Evolutionary conservation across 2,329 filamentous ascomycete species (phyloP).

Genomic region (Esteya vermicola): DNA sequence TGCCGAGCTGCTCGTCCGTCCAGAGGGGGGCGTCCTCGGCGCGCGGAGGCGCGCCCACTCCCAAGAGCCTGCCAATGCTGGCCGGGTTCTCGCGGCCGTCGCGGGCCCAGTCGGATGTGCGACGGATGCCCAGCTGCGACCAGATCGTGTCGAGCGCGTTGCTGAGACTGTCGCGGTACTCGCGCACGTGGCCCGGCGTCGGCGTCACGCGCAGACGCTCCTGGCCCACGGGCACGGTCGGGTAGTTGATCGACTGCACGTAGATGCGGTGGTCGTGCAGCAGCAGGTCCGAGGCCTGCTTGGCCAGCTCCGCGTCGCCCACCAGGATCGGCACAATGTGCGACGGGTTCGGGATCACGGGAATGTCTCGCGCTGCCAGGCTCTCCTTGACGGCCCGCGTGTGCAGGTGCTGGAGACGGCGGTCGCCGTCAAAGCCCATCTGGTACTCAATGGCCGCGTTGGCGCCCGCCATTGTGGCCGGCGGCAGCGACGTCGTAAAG

Average conservation of each 20-base stretch:
- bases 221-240: slow-evolving; percentile 94
- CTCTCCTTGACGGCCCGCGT: slow-evolving; percentile 87
- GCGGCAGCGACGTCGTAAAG: slow-evolving; percentile 93
- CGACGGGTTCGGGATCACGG: slow-evolving; percentile 93
- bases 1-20: slow-evolving; percentile 77
- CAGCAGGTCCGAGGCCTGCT: slow-evolving; percentile 82
- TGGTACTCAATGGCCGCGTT: slow-evolving; percentile 89
- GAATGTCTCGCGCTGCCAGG: slow-evolving; percentile 66
- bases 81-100: too few relatives aligned
- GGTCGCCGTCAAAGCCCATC: slow-evolving; percentile 69
- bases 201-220: slow-evolving; percentile 92
- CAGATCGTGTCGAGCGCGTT: slow-evolving; percentile 77
- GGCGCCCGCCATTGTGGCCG: slow-evolving; percentile 92
- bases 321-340: slow-evolving; percentile 93
- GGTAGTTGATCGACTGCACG: slow-evolving; percentile 98
- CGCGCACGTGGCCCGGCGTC: slow-evolving; percentile 78
- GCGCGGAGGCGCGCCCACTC: slow-evolving; percentile 62
- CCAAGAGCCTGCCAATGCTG: slow-evolving; percentile 94
- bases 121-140: slow-evolving; percentile 77
- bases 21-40: slow-evolving; percentile 61
- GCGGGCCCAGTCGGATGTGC: slow-evolving; percentile 81
- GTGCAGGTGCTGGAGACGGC: slow-evolving; percentile 87
- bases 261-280: slow-evolving; percentile 87
- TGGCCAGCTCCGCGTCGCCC: slow-evolving; percentile 84
- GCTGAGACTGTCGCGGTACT: slow-evolving; percentile 76